Evolutionary conservation across 2,329 filamentous ascomycete species (phyloP), one percentile per base, ranked within the genome.

Genomic region (Apiospora pterosperma): DNA sequence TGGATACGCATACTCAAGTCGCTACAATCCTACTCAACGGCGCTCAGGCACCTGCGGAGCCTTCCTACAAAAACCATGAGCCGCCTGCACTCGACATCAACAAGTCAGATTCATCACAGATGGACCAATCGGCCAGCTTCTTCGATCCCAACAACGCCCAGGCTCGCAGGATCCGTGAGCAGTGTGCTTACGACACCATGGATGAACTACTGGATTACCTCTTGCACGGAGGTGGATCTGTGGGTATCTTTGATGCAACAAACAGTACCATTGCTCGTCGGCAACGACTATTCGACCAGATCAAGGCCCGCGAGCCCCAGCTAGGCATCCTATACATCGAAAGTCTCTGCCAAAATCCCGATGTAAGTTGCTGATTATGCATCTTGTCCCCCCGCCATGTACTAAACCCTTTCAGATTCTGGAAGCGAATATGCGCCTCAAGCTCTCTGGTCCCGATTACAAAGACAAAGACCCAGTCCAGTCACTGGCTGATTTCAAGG

Each of bases 401-500:
- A 34, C 48, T 55, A 34, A 55, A n/a, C 19, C 16, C 16, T n/a
- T 48, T n/a, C 66, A 88, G 77, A 82, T 98, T 31, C 84, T 98
- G 41, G 94, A 98, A 77, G 92, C 94, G 21, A 98, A 98, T 74
- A 98, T 98, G 93, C 93, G 95, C 34, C 82, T 98, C 67, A 98
- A 98, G 82, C 88, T 98, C 7, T 96, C 92, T 4, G 96, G 96
- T 0, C 96, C 96, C 0, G 96, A 99, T 77, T 99, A 99, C 81
- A 92, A 91, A 73, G 92, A 93, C 75, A 96, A 97, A 79, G 95
- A 99, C 72, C 95, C 96, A 0, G 80, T 88, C 63, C 88, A 91
- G 73, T 94, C 96, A 1, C 82, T 98, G 48, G 88, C 86, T 38
- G 96, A 99, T 75, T 99, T 99, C 83, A 96, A 92, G 80, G 90